Evolutionary conservation across 2,329 filamentous ascomycete genomes (phyloP), one percentile per base, ranked within the genome.

Genomic region (Endothia cerciana): DNA sequence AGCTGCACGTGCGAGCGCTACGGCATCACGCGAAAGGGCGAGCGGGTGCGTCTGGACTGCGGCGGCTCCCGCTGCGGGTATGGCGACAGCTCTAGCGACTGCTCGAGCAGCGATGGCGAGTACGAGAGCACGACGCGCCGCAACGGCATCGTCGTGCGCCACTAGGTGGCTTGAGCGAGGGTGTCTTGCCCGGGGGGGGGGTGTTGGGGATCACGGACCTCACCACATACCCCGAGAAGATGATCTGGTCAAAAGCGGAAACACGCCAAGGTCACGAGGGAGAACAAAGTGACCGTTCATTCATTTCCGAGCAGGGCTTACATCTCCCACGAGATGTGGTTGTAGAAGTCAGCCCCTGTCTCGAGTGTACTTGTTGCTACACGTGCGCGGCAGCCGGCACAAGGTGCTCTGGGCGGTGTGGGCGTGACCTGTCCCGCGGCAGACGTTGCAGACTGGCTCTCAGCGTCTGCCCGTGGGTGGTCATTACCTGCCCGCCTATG

Each of bases 1-100:
- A 86, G 85, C 77, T 98, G 95, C 88, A 93, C 90, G 70, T 98
- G 94, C 82, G 93, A 97, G 80, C 92, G 94, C 82, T 97, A 95
- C 83, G 94, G 94, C 73, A 97, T 98, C 83, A 97, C 94, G 70
- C 91, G 93, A 81, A 89, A 90, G 78, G 93, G 94, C 76, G 91
- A 96, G 79, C 90, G 94, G 74, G 91, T 98, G 86, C 95, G 94
- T 87, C 89, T 97, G 78, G 94, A 97, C 87, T 98, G 94, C 76
- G 93, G 93, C 73, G 94, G 94, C 72, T 84, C 89, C 69, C 90
- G 92, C 77, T 97, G 94, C 81, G 92, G 92, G 74, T 95, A 91
- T 81, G 87, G 86, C 70, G 89, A 92, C 74, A 88, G 91, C 68
- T 86, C 84, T 69, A 86, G 82, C 62, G 86, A 87, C 64, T 92